Base-by-base conservation (phyloP, 805 yeast genomes). In the Schwanniomyces vanrijiae region DNA sequence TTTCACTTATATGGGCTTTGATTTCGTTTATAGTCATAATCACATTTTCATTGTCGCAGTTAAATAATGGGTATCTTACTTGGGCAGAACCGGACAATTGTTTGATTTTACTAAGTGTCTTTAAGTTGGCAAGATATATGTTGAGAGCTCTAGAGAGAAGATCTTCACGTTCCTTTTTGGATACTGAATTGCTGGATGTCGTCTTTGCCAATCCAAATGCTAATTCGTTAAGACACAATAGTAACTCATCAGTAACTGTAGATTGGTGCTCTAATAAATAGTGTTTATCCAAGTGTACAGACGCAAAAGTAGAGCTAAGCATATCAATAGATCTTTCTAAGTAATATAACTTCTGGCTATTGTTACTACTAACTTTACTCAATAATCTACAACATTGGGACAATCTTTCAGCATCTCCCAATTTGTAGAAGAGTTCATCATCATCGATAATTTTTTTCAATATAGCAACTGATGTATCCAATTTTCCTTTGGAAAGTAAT, bases 331-430 rank as follows among this genome's bases (percentile, higher is more conserved):
- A 55, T 33, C 74, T 47, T 41, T 59, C 49, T 35, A 73, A 54
- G 40, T 68, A 65, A 11, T n/a, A 11, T 3, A 60, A 51, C 42
- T 61, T 60, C 10, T 60, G 64, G 3, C 49, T 46, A 4, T 45
- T 14, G 26, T 50, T 54, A 1, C 55, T 54, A 7, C 56, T 44
- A 11, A 69, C 63, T 43, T 56, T 65, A 38, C 65, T 59, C 42
- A 73, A 50, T 29, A 72, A 49, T 20, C 76, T 59, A 50, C 74
- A 63, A 49, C 76, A 68, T 48, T 68, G 73, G 1, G 74, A 59
- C 52, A 73, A 55, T 44, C 69, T 55, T 50, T 73, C 77, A 13
- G 73, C 67, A 50, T 70, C 74, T 9, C 77, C 78, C 18, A 71
- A 45, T 25, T 61, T 58, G 51, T 56, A 65, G 46, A 73, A 73